Evolutionary conservation across 176 grass and related monocot genomes (phyloP).

Genomic region (Pontederia paniculata): DNA sequence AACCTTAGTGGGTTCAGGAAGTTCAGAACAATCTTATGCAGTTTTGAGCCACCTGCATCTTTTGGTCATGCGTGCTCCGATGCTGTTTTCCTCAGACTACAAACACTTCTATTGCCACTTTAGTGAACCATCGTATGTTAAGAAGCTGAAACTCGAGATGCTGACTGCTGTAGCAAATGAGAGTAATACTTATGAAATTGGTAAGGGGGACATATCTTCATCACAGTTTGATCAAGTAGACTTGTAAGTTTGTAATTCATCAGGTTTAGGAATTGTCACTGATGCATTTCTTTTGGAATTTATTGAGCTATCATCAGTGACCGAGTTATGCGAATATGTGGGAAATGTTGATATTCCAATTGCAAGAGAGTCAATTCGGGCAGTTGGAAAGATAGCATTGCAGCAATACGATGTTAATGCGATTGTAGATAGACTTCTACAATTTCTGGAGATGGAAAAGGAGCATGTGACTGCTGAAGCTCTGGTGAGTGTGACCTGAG

Average conservation of each 20-base stretch:
- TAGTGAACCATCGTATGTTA: conserved; percentile 95
- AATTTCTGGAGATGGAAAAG: conserved; percentile 99
- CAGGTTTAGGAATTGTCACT: no score
- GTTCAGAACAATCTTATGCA: conserved; percentile 96
- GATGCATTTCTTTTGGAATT: neutral
- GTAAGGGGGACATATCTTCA: conserved; percentile 30
- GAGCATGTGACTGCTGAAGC: conserved; percentile 99
- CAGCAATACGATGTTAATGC: conserved; percentile 99
- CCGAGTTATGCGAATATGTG: conserved; percentile 96
- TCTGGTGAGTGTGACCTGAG: conserved; percentile 34
- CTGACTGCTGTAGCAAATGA: conserved; percentile 99
- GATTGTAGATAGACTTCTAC: conserved; percentile 95
- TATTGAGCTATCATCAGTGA: conserved; percentile 40
- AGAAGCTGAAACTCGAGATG: conserved; percentile 99
- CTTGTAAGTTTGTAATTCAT: conserved; percentile 7
- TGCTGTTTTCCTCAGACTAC: conserved; percentile 96
- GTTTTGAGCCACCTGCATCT: conserved; percentile 91
- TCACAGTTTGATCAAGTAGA: conserved; percentile 3
- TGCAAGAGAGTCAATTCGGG: conserved; percentile 90
- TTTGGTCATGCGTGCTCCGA: conserved; percentile 91
- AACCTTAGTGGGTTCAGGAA: conserved; percentile 93
- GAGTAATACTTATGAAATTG: conserved; percentile 98
- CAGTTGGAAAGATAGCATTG: conserved; percentile 97
- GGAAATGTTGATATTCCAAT: conserved; percentile 95
- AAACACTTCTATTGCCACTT: conserved; percentile 99